These are phyloP conservation scores for Botryotinia narcissicola DNA, from an alignment of 2,329 filamentous ascomycete genomes.

Conservation along the genomic window DNA sequence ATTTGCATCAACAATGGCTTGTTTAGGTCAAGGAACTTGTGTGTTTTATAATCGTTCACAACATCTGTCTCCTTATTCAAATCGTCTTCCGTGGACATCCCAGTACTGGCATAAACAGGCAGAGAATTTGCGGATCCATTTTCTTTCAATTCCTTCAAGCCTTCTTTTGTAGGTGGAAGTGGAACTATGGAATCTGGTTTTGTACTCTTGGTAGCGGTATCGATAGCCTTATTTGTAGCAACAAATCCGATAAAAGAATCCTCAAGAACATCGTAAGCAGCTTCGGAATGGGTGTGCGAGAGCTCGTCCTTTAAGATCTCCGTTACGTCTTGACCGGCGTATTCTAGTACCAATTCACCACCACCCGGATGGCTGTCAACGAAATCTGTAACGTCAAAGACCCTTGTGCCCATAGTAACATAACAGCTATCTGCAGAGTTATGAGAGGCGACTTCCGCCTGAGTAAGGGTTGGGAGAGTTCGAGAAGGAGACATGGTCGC, in stretches of 20 bases:
- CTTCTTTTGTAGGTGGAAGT: constrained; percentile 49
- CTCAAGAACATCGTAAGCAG: constrained; percentile 93
- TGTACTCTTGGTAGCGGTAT: constrained; percentile 41
- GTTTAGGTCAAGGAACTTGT: constrained; percentile 92
- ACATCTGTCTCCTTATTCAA: constrained; percentile 81
- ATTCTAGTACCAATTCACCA: constrained; percentile 81
- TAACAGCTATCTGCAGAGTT: constrained; percentile 83
- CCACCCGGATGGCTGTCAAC: constrained; percentile 89
- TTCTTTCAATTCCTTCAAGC: constrained; percentile 47
- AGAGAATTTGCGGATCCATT: constrained; percentile 37
- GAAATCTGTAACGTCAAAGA: constrained; percentile 94
- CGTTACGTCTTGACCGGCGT: constrained; percentile 82
- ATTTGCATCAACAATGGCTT: constrained; percentile 83
- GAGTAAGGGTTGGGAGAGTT: constrained; percentile 79
- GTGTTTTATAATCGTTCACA: constrained; percentile 72
- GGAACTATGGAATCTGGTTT: constrained; percentile 47
- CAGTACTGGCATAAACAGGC: constrained; percentile 61
- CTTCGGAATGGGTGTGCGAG: constrained; percentile 84
- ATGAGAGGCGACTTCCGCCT: constrained; percentile 76
- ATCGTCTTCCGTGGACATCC: constrained; percentile 87
- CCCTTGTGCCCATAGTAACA: constrained; percentile 83
- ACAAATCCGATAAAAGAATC: constrained; percentile 84
- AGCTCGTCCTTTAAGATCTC: constrained; percentile 77
- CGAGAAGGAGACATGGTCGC: constrained; percentile 68
- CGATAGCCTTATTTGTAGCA: constrained; percentile 48